Base-by-base conservation (phyloP, 2,329 filamentous ascomycete genomes). In the Xylaria sp. region DNA sequence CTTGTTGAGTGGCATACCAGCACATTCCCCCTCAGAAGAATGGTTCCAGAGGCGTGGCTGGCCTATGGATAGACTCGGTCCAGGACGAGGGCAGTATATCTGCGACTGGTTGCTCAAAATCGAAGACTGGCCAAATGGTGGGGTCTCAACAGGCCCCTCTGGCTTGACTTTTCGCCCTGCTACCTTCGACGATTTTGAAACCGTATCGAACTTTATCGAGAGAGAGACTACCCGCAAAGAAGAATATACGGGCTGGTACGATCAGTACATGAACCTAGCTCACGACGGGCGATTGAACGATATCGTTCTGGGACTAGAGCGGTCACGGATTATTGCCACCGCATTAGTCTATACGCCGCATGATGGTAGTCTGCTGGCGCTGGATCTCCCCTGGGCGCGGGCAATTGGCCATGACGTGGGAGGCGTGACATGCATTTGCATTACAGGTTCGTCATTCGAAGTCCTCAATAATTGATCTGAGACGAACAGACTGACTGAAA, bases 401-500 rank as follows among this genome's bases (percentile, higher is more conserved):
- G 78, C 74, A 2, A 80, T 87, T 59, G 82, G 80, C 11, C 71
- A 74, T 45, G 78, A 83, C 61, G 81, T 86, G 43, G 86, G 85
- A 47, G 86, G 86, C 25, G 80, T 86, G 37, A 82, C 84, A n/a
- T 88, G 86, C 72, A 83, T 88, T 55, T 87, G 83, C 73, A 82
- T 87, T 65, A 76, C 78, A 70, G 82, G 86, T 86, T 72, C 63
- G 82, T 78, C 21, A 12, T 46, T 52, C n/a, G n/a, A n/a, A n/a
- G n/a, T 35, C 25, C 51, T 64, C 45, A 25, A 31, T 31, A 35
- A 40, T 54, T 33, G 5, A 33, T n/a, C 47, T 40, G 53, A 43
- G 35, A 28, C 28, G 35, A 58, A 57, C 57, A 21, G 38, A 40
- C 67, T 71, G 38, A 72, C 59, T 57, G 50, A 37, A 54, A 15